These are phyloP conservation scores for Phytomonas sp. DNA, from an alignment of 208 protist genomes.

Conservation along the genomic window DNA sequence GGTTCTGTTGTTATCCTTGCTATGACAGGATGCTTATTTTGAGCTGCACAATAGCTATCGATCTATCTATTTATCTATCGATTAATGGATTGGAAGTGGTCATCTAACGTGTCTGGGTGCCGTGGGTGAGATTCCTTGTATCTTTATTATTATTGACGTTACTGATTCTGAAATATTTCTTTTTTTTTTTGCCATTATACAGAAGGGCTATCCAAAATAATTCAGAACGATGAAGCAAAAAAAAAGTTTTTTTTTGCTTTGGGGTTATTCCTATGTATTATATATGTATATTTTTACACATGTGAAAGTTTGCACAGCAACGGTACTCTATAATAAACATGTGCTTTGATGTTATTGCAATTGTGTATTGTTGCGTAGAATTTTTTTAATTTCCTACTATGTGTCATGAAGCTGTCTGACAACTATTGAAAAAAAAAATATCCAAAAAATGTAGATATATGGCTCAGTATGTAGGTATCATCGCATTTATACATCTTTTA, in stretches of 20 bases:
- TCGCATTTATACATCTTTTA: no score
- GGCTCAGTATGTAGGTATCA: no score
- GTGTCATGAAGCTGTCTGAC: no score
- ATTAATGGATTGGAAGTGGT: background rate
- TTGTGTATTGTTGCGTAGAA: no score
- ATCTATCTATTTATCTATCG: constrained; percentile 4
- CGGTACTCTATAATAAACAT: background rate
- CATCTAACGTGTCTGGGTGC: no score
- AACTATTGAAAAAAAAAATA: no score
- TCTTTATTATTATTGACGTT: constrained; percentile 6
- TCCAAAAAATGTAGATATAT: no score
- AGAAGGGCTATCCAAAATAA: background rate
- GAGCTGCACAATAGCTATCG: background rate
- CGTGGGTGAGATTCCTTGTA: background rate
- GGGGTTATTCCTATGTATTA: constrained; percentile 2
- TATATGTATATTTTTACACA: constrained; percentile 5
- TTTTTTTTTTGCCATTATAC: constrained; percentile 1
- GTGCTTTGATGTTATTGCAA: no score
- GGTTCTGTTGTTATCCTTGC: constrained; percentile 12
- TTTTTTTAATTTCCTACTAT: no score
- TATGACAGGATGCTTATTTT: constrained; percentile 11
- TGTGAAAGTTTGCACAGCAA: background rate
- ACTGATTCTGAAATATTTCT: background rate
- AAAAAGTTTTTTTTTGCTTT: constrained; percentile 8
- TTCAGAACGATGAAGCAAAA: background rate